Percentiles rank a stretch among this genome's conserved stretches.
Conservation (phyloP, 2,329 filamentous ascomycete genomes). For the Gaeumannomyces sp. region DNA sequence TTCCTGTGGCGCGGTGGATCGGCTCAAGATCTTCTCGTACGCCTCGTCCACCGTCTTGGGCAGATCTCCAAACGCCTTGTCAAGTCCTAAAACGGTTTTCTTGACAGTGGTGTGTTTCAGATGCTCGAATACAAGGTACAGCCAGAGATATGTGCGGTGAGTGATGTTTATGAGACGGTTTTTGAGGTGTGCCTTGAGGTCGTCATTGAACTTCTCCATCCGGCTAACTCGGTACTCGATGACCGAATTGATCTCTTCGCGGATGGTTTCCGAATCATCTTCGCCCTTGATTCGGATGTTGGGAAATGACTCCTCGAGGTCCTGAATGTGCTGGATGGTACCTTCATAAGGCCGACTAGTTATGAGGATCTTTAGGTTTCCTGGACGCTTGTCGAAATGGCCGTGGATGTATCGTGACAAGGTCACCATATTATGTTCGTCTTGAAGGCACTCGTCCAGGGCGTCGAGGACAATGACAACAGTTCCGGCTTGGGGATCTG, state of each 20-base stretch:
- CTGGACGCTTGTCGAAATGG: conserved; percentile 3
- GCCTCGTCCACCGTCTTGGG: conserved; percentile 19
- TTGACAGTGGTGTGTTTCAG: conserved; percentile 10
- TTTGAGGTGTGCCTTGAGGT: conserved; percentile 14
- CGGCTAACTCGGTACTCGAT: conserved; percentile 10
- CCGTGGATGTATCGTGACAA: conserved; percentile 6
- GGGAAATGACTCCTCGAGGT: conserved; percentile 4
- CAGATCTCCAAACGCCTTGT: conserved; percentile 15
- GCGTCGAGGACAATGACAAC: conserved; percentile 33
- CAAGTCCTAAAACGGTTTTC: conserved; percentile 13
- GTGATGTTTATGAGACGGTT: conserved; percentile 14
- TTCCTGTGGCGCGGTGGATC: conserved; percentile 11
- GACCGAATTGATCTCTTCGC: conserved; percentile 10
- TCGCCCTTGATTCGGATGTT: conserved; percentile 12
- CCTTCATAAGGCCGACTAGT: conserved; percentile 12
- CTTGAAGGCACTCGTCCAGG: conserved; percentile 25
- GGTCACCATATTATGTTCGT: conserved; percentile 6
- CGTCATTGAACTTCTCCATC: conserved; percentile 5
- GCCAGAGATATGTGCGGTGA: conserved; percentile 33
- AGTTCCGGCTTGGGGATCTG: conserved; percentile 22
- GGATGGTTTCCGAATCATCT: conserved; percentile 10
- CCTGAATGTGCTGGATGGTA: conserved; percentile 11
- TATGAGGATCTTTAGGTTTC: conserved; percentile 9
- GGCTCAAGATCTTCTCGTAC: conserved; percentile 17
- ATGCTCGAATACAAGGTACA: conserved; percentile 26